Conservation (phyloP, 140 eudicot species). For the Cichorium intybus region DNA sequence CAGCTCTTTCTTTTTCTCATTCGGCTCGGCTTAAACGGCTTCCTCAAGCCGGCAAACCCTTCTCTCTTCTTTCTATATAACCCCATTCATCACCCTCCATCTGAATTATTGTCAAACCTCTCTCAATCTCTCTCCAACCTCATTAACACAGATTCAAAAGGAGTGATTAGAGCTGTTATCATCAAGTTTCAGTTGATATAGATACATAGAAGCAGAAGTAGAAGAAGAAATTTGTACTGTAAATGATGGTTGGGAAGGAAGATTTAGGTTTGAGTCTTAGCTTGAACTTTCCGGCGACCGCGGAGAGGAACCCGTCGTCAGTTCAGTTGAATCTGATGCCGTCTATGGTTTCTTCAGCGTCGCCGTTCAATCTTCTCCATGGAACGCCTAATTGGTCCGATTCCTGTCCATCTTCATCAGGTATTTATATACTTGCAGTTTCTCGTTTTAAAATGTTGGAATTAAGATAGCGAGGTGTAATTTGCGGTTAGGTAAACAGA, state of each 20-base stretch:
- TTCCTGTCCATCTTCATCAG: slow-evolving; percentile 39
- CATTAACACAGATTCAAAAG: slow-evolving; percentile 10
- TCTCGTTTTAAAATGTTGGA: neutral
- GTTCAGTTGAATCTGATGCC: slow-evolving; percentile 56
- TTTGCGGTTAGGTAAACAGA: slow-evolving; percentile 10
- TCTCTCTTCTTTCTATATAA: slow-evolving; percentile 45
- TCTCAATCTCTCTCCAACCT: slow-evolving; percentile 16
- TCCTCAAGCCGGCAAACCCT: slow-evolving; percentile 23
- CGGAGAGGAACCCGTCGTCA: slow-evolving; percentile 23
- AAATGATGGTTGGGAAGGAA: slow-evolving; percentile 47
- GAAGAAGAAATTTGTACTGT: neutral
- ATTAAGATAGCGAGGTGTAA: neutral
- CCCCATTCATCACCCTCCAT: slow-evolving; percentile 34
- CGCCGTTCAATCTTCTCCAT: slow-evolving; percentile 36
- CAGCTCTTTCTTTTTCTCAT: neutral
- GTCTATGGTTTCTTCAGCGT: slow-evolving; percentile 23
- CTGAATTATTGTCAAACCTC: slow-evolving; percentile 26
- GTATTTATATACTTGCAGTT: slow-evolving; percentile 16
- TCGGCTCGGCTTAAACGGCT: slow-evolving; percentile 39
- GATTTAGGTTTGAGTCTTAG: slow-evolving; percentile 79
- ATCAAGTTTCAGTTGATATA: neutral
- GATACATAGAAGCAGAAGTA: neutral
- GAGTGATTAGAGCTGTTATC: neutral
- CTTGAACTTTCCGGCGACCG: slow-evolving; percentile 49
- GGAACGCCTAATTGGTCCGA: slow-evolving; percentile 34